A percentile compares a stretch with the other conserved stretches of the same genome.
Conservation (phyloP, 441 rosid genomes). For the Rhodomyrtus psidioides region DNA sequence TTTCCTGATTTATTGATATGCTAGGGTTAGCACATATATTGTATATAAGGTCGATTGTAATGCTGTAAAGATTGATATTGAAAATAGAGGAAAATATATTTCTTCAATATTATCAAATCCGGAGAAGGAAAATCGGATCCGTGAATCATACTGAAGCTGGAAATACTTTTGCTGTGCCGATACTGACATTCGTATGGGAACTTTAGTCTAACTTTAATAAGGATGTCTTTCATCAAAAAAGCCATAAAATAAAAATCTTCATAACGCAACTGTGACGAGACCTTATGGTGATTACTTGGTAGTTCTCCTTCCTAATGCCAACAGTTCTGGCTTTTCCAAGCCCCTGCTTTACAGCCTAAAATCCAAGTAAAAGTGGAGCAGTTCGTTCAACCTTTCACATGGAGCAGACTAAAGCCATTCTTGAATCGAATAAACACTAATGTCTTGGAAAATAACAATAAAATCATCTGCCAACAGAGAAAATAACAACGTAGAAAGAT, state of each 20-base stretch:
- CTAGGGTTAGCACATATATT: no score
- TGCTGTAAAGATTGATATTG: no score
- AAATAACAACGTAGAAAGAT: not conserved
- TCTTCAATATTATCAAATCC: not conserved
- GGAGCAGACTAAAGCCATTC: not conserved
- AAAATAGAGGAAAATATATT: no score
- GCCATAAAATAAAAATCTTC: not conserved
- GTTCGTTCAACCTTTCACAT: not conserved
- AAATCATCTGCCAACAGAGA: not conserved
- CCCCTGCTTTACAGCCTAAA: no score
- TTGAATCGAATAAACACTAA: not conserved
- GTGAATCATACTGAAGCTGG: not conserved
- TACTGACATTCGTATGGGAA: not conserved
- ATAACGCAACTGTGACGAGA: not conserved
- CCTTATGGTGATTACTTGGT: not conserved
- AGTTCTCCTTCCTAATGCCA: not conserved
- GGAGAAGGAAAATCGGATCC: not conserved
- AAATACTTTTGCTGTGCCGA: not conserved
- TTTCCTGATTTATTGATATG: no score
- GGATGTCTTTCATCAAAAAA: no score
- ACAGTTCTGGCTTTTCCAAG: not conserved
- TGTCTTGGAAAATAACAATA: not conserved
- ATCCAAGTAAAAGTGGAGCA: not conserved
- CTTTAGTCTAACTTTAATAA: not conserved
- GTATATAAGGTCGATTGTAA: no score